A percentile compares a stretch with the other conserved stretches of the same genome.
phyloP scores from a whole-genome alignment of 768 basidiomycete genomes.

The Asterophora parasitica region DNA sequence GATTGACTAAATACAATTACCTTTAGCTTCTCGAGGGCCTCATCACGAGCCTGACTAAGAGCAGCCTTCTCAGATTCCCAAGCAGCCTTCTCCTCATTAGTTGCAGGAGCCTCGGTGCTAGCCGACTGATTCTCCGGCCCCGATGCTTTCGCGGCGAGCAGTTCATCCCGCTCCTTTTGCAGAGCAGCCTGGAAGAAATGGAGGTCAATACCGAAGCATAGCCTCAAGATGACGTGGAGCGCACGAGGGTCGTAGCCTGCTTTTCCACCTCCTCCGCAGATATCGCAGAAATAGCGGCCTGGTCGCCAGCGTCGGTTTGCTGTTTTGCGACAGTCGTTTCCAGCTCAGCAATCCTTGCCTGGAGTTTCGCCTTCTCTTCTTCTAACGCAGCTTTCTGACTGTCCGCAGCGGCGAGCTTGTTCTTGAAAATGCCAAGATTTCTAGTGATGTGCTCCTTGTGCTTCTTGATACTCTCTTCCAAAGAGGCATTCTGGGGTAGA shows the following conservation, averaged over 20 bases:
- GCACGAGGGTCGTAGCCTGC: conserved; percentile 34
- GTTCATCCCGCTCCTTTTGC: conserved; percentile 53
- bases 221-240: conserved; percentile 11
- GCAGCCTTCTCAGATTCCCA: conserved; percentile 62
- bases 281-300: conserved; percentile 13
- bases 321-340: conserved; percentile 32
- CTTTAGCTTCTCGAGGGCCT: conserved; percentile 55
- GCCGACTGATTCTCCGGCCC: conserved; percentile 29
- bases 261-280: conserved; percentile 23
- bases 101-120: conserved; percentile 19
- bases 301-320: conserved; percentile 20
- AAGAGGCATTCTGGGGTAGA: conserved; percentile 30
- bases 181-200: conserved; percentile 39
- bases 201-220: neutral
- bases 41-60: conserved; percentile 52
- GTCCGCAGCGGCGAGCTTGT: conserved; percentile 31
- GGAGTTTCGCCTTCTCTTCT: conserved; percentile 35
- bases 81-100: conserved; percentile 27
- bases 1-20: conserved; percentile 38
- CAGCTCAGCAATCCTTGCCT: conserved; percentile 32
- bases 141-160: conserved; percentile 56
- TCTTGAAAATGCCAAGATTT: conserved; percentile 27
- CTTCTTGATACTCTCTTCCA: conserved; percentile 40
- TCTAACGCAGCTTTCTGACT: conserved; percentile 28
- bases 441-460: conserved; percentile 27